Evolutionary conservation across 805 yeast genomes (phyloP), one percentile per base, ranked within the genome.

Genomic region (Candida maris): DNA sequence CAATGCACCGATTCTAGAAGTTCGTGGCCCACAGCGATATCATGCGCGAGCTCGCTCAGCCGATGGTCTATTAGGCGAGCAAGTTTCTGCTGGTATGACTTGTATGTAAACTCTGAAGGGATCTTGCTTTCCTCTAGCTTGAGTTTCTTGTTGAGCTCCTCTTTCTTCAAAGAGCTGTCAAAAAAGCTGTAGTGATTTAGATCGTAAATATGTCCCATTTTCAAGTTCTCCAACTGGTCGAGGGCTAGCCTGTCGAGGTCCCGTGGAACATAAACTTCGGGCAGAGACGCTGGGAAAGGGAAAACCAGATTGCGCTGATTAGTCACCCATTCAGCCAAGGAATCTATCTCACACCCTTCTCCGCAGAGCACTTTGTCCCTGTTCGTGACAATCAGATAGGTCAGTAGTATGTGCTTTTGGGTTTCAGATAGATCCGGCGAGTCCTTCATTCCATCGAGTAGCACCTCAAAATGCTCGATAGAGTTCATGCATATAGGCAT

Each of bases 401-500:
- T 39, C 21, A 57, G 31, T 14, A 45, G 30, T 30, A 32, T 41
- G 37, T 35, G 48, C 27, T 21, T 34, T 35, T 40, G 45, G 19
- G 37, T 35, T 1, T 30, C 37, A 14, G 35, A 7, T 36, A 37
- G 4, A 30, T 33, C 19, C 22, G 34, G 35, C 31, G 43, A 15
- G 19, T 17, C 19, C 20, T 38, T 15, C 41, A 50, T 17, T 17
- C 12, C 15, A 13, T 7, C 39, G 25, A 56, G 20, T 35, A 41
- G 31, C 39, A 44, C 33, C 35, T 54, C 55, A 30, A 60, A 35
- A 53, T 75, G 76, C 29, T 70, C 73, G 14, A 72, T 63, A 0
- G 77, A 68, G 43, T 71, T 68, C 3, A 58, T 30, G 5, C 70
- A 65, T 12, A 75, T 41, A 7, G 75, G 59, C 47, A 70, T 73